phyloP scores from a whole-genome alignment of 2,329 filamentous ascomycete genomes.

The Sclerotinia subarctica region DNA sequence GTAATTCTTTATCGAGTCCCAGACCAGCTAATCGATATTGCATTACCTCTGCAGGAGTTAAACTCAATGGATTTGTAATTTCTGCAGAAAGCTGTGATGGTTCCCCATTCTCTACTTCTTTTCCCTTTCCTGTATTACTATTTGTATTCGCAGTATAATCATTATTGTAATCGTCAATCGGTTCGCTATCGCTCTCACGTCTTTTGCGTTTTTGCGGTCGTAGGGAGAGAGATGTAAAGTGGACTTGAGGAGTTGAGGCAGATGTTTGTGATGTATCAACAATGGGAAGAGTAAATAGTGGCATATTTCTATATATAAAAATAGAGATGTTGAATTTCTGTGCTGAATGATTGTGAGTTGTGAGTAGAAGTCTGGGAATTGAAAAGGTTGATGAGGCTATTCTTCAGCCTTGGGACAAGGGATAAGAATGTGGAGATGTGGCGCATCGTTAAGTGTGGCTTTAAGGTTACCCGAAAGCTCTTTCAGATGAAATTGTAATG shows the following conservation, averaged over 20 bases:
- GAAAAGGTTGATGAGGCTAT: background rate
- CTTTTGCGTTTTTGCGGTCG: constrained; percentile 22
- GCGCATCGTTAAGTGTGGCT: background rate
- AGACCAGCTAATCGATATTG: constrained; percentile 56
- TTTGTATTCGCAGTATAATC: constrained; percentile 1
- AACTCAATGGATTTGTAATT: constrained; percentile 53
- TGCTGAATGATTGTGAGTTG: background rate
- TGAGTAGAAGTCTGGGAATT: background rate
- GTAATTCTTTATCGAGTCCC: constrained; percentile 46
- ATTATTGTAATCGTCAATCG: background rate
- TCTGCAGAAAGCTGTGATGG: constrained; percentile 19
- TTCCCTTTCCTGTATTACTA: background rate
- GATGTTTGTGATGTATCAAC: constrained; percentile 22
- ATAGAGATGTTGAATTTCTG: no score
- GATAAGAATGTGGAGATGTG: background rate
- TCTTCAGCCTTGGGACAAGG: background rate
- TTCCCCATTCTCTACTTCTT: background rate
- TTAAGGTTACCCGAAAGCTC: background rate
- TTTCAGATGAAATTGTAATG: no score
- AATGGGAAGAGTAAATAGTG: constrained; percentile 33
- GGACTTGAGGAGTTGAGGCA: constrained; percentile 18
- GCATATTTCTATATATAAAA: constrained; percentile 24
- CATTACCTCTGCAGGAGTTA: constrained; percentile 49
- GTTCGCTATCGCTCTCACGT: constrained; percentile 6
- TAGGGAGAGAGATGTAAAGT: constrained; percentile 23